Evolutionary conservation across 2,329 filamentous ascomycete genomes (phyloP), one percentile per base, ranked within the genome.

Genomic region (Alternaria metachromatica): DNA sequence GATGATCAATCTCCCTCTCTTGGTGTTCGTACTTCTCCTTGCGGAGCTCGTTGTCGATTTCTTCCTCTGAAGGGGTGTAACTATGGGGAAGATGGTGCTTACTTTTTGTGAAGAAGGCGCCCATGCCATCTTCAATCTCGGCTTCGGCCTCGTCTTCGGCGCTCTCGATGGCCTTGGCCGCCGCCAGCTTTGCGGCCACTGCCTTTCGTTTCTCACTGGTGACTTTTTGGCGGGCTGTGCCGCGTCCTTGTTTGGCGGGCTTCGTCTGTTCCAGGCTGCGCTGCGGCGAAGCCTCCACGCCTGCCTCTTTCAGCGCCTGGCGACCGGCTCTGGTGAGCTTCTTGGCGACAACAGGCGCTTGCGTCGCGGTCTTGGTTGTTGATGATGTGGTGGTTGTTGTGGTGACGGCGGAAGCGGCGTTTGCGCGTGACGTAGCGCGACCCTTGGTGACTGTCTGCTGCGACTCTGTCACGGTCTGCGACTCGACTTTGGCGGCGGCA

Each of bases 21-120:
- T 63, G 51, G 10, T 8, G 46, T 20, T 33, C 45, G 43, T 57
- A 57, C 13, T 64, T 50, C 46, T 28, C 44, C 43, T 55, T 30
- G 11, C 45, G 30, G 6, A 49, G 21, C 21, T 58, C 53, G 15
- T 21, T 54, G 33, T 54, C 30, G 44, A 55, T 54, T 12, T 30
- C 46, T 3, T 30, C 13, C 25, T 45, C 49, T 58, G 45, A 20
- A 25, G 49, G 15, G 23, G 30, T 28, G 41, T 23, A 37, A 7
- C 13, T 45, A 26, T 66, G 41, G 51, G 59, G 64, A 64, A 26
- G 23, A 33, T 26, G 37, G 28, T 41, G 58, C 71, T 67, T 63
- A 73, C 71, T 66, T 51, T 70, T 60, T 5, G 66, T 62, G 53
- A 72, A 74, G 63, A 73, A 74, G 26, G 68, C 49, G 18, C 67